Conservation (phyloP, 768 basidiomycete species). For the Tylopilus subfusipes region DNA sequence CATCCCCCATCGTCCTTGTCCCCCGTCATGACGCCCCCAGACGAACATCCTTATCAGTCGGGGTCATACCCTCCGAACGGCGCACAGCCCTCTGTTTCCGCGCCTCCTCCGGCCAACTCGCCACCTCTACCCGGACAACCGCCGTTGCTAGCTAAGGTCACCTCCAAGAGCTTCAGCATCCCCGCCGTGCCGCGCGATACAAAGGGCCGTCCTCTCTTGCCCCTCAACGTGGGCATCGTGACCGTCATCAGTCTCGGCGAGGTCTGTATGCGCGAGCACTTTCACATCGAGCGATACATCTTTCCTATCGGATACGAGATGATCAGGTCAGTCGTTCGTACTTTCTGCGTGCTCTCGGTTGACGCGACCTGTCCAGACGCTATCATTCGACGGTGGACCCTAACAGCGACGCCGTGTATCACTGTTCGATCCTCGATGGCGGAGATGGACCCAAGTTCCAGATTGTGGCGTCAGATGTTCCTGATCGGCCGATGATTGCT, state of each 20-base stretch:
- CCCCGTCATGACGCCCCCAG: constrained; percentile 34
- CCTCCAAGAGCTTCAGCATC: constrained; percentile 71
- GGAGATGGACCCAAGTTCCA: constrained; percentile 86
- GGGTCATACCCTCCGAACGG: constrained; percentile 25
- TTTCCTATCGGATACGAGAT: constrained; percentile 87
- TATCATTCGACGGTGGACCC: constrained; percentile 77
- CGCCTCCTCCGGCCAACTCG: constrained; percentile 14
- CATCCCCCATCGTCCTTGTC: constrained; percentile 32
- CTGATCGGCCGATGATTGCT: constrained; percentile 70
- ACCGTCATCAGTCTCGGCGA: constrained; percentile 71
- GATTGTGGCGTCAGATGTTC: constrained; percentile 70
- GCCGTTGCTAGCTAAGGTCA: constrained; percentile 46
- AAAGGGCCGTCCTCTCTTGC: constrained; percentile 65
- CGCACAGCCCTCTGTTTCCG: constrained; percentile 15
- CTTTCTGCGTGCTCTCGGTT: background rate
- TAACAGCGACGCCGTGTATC: constrained; percentile 64
- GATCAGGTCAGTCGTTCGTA: constrained; percentile 49
- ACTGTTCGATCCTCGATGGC: constrained; percentile 81
- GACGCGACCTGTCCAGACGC: constrained; percentile 44
- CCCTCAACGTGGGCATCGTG: constrained; percentile 84
- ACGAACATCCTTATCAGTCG: constrained; percentile 30
- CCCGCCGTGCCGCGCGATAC: constrained; percentile 77
- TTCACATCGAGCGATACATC: constrained; percentile 85
- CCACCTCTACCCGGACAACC: constrained; percentile 25
- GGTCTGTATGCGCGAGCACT: constrained; percentile 79